phyloP scores from a whole-genome alignment of 129 eudicot genomes.

The Tanacetum coccineum region DNA sequence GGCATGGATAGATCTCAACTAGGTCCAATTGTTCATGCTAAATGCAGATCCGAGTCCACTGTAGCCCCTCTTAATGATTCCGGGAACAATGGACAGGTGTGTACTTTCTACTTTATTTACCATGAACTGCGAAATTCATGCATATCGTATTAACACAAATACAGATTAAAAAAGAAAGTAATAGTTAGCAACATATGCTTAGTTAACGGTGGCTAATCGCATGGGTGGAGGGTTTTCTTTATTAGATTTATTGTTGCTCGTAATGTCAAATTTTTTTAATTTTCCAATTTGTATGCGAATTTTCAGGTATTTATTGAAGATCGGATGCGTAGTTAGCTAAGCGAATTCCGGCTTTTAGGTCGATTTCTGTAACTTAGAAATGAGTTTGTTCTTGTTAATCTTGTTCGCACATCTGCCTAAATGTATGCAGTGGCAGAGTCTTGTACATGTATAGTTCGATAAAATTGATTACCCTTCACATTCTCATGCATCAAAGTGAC shows the following conservation, averaged over 20 bases:
- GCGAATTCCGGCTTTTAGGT: constrained; percentile 26
- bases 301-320: constrained; percentile 66
- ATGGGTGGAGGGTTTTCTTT: not conserved
- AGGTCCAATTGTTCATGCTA: constrained; percentile 91
- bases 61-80: constrained; percentile 43
- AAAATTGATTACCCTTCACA: constrained; percentile 35
- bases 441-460: constrained; percentile 59
- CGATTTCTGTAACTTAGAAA: constrained; percentile 38
- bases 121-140: too few species aligned
- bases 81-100: constrained; percentile 45
- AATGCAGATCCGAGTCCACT: constrained; percentile 75
- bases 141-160: too few species aligned
- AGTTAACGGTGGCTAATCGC: too few species aligned
- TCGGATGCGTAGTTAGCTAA: constrained; percentile 43
- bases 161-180: too few species aligned
- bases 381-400: constrained; percentile 33
- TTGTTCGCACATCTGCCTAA: constrained; percentile 27
- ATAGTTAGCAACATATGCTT: too few species aligned
- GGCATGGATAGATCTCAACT: constrained; percentile 80
- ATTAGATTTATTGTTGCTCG: not conserved
- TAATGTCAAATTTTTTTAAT: not conserved
- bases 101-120: constrained; percentile 17
- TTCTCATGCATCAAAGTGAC: constrained; percentile 24
- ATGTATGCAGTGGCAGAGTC: constrained; percentile 38
- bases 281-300: constrained; percentile 4